Conservation (phyloP, 352 stramenopile genomes). For the Globisporangium polare region DNA sequence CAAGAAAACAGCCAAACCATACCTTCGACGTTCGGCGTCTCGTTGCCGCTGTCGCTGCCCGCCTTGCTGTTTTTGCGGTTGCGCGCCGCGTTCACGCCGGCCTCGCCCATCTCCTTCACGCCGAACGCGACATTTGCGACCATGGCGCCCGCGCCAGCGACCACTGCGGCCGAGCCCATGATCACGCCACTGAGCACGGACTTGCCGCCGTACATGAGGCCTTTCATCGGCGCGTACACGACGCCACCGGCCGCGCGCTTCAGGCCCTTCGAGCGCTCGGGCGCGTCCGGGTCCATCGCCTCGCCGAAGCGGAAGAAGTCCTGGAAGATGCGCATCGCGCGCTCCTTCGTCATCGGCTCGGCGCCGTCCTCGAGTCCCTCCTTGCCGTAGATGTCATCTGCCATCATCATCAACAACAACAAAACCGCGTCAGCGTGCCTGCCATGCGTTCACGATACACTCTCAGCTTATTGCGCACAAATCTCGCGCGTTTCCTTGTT, state of each 20-base stretch:
- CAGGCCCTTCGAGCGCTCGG: constrained; percentile 69
- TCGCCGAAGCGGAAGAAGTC: constrained; percentile 86
- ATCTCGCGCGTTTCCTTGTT: constrained; percentile 88
- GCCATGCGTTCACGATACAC: no score
- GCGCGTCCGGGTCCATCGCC: constrained; percentile 79
- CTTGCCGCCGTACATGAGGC: constrained; percentile 79
- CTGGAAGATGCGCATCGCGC: constrained; percentile 82
- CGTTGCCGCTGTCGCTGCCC: constrained; percentile 28
- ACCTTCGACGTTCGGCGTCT: constrained; percentile 18
- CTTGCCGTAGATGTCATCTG: constrained; percentile 93
- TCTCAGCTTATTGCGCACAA: constrained; percentile 51
- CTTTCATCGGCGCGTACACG: constrained; percentile 81
- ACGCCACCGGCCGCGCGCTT: constrained; percentile 73
- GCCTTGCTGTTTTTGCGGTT: constrained; percentile 55
- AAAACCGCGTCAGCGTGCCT: neutral
- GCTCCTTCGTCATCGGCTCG: constrained; percentile 81
- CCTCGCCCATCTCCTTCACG: constrained; percentile 86
- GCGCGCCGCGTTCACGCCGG: constrained; percentile 69
- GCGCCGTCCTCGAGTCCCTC: constrained; percentile 84
- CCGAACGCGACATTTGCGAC: constrained; percentile 77
- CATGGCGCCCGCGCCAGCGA: constrained; percentile 74
- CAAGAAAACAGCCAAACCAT: neutral
- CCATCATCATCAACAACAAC: constrained; percentile 4
- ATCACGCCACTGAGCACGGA: constrained; percentile 80
- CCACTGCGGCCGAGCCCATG: constrained; percentile 76